Base-by-base conservation (phyloP, 441 rosid genomes). In the Cnidoscolus chayamansa region DNA sequence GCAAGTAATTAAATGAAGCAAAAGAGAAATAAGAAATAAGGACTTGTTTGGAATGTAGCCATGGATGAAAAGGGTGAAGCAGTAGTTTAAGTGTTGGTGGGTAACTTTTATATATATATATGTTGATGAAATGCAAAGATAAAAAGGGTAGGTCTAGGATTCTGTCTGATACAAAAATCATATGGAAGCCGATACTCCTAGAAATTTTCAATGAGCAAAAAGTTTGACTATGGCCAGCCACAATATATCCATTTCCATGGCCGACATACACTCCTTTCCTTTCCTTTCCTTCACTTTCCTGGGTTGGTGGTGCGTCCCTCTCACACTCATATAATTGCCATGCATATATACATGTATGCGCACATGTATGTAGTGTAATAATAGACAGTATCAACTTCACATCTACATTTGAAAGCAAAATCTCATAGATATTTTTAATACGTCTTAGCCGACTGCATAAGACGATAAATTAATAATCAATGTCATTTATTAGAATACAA, bases 231-330 rank as follows among this genome's bases (percentile, higher is more conserved):
- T 12, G 48, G 57, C 59, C 2, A 54, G 37, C 73, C 61, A 49
- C 45, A 17, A 31, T 2, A 60, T 11, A 6, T n/a, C 35, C 71
- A 60, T 3, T 15, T n/a, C 35, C 71, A 77, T 79, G 83, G 84
- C 86, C 86, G 84, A 83, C 86, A 79, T 72, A 73, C 37, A 35
- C 40, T 35, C 25, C 25, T 25, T 2, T 35, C 64, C 59, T 37
- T 73, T 75, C 32, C 67, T 31, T 25, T 56, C 57, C 72, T 75
- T 72, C 58, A 45, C 62, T 65, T 63, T 67, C 7, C 11, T 5
- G 45, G 72, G 76, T 78, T 65, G 84, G 81, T 73, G 62, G 50
- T 30, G 49, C 53, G 75, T 78, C 79, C 55, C 43, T 59, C 65
- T 69, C 4, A 19, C 8, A 32, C 3, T 2, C 48, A 6, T 47